phyloP scores from a whole-genome alignment of 352 stramenopile species.

The Pythium rhizo-oryzae region DNA sequence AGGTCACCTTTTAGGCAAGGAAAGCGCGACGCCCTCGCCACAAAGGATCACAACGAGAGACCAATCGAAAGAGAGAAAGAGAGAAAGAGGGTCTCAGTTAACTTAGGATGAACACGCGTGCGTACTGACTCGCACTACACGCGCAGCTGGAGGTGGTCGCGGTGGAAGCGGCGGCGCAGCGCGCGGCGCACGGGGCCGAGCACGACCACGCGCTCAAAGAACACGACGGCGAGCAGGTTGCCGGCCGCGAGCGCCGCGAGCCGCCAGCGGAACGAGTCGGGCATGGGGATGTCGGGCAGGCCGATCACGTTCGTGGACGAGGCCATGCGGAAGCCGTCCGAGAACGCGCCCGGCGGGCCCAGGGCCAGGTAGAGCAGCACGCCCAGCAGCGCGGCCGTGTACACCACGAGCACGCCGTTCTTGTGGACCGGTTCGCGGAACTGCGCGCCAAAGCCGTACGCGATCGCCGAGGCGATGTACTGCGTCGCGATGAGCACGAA shows the following conservation, averaged over 20 bases:
- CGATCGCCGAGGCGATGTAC: constrained; percentile 28
- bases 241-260: constrained; percentile 39
- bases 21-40: too few species aligned
- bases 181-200: constrained; percentile 40
- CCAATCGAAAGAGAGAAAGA: too few species aligned
- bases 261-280: constrained; percentile 39
- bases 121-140: too few species aligned
- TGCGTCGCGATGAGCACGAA: constrained; percentile 34
- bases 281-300: constrained; percentile 53
- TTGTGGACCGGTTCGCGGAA: constrained; percentile 37
- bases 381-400: constrained; percentile 27
- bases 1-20: too few species aligned
- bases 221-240: constrained; percentile 39
- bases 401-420: constrained; percentile 37
- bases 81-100: too few species aligned
- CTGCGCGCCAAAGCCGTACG: constrained; percentile 41
- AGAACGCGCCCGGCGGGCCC: constrained; percentile 33
- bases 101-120: too few species aligned
- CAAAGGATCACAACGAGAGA: too few species aligned
- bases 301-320: constrained; percentile 53
- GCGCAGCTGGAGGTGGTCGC: constrained; percentile 31
- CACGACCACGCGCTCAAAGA: constrained; percentile 49
- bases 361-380: constrained; percentile 37
- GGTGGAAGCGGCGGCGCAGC: constrained; percentile 30
- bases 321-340: constrained; percentile 47